Base-by-base conservation (phyloP, 306 rosid genomes). In the Hippophae tibetana region DNA sequence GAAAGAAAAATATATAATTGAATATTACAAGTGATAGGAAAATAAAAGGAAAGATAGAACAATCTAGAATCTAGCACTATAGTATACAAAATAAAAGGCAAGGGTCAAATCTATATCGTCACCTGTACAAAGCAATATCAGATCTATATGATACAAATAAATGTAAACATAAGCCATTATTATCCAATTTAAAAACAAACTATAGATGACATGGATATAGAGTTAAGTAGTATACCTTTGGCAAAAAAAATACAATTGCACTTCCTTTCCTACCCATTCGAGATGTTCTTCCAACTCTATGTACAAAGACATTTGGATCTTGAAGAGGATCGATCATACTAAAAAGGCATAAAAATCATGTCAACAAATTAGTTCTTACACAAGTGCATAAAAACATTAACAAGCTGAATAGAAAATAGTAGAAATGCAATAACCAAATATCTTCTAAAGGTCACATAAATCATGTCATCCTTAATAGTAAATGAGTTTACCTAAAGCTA, bases 271-370 rank as follows among this genome's bases (percentile, higher is more conserved):
- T 85, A 59, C 96, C 99, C 82, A 92, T 74, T 44, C 95, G 93
- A 62, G 99, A 96, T 69, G 99, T 88, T 81, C 96, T 81, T 45
- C 99, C 99, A 51, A 85, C 96, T 86, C 99, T 83, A 73, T 92
- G 99, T 56, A 88, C 12, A 13, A 87, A 92, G 61, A 92, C 99
- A 72, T 88, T 82, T 47, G 96, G 99, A 69, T 92, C 89, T 83
- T 87, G 95, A 48, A 96, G 99, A 53, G 96, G n/a, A n/a, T n/a
- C n/a, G 87, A 82, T 92, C 96, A 73, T 87, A 92, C 99, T 85
- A 84, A 68, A 58, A 40, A 14, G 60, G 52, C 57, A 82, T 55
- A 68, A 75, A 26, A 49, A 10, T 55, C 44, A 23, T 12, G 18
- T 47, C n/a, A n/a, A n/a, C n/a, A n/a, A n/a, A n/a, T n/a, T n/a